Conservation (phyloP, 2,329 filamentous ascomycete species). For the Pseudocercospora macadamiae region DNA sequence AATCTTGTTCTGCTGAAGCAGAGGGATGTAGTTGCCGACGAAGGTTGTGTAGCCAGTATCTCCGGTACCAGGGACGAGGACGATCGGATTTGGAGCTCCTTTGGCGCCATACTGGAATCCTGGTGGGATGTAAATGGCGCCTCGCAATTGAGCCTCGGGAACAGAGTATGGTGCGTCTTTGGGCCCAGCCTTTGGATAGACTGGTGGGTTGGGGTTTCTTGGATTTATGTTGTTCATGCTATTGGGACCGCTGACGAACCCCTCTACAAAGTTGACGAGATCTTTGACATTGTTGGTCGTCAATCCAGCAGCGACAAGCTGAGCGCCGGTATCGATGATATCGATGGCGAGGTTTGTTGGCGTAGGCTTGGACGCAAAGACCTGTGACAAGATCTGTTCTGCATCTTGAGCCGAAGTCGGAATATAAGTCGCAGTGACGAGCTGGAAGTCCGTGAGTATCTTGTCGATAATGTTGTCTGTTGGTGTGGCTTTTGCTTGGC, state of each 20-base stretch:
- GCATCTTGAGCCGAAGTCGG: slow-evolving; percentile 9
- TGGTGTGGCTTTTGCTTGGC: background rate
- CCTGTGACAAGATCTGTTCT: slow-evolving; percentile 23
- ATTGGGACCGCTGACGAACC: slow-evolving; percentile 26
- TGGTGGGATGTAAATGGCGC: slow-evolving; percentile 56
- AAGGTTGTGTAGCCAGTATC: slow-evolving; percentile 50
- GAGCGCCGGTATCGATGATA: slow-evolving; percentile 32
- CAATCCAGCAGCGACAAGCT: slow-evolving; percentile 35
- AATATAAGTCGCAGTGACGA: slow-evolving; percentile 11
- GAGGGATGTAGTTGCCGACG: slow-evolving; percentile 52
- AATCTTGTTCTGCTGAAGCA: slow-evolving; percentile 46
- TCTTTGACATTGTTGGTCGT: slow-evolving; percentile 30
- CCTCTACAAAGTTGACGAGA: slow-evolving; percentile 27
- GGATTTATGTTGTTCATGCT: slow-evolving; percentile 33
- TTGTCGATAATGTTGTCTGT: slow-evolving; percentile 12
- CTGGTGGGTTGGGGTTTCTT: slow-evolving; percentile 22
- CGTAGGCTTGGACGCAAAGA: slow-evolving; percentile 25
- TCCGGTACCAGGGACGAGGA: slow-evolving; percentile 58
- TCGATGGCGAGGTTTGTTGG: slow-evolving; percentile 10
- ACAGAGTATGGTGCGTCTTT: slow-evolving; percentile 54
- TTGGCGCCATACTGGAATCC: slow-evolving; percentile 50
- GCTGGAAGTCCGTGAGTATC: slow-evolving; percentile 11
- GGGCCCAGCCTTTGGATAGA: slow-evolving; percentile 43
- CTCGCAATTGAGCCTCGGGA: slow-evolving; percentile 49
- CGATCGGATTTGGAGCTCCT: slow-evolving; percentile 46